A percentile compares a stretch with the other conserved stretches of the same genome.
phyloP scores from a whole-genome alignment of 495 filamentous ascomycete species.

The Penicillium subrubescens region DNA sequence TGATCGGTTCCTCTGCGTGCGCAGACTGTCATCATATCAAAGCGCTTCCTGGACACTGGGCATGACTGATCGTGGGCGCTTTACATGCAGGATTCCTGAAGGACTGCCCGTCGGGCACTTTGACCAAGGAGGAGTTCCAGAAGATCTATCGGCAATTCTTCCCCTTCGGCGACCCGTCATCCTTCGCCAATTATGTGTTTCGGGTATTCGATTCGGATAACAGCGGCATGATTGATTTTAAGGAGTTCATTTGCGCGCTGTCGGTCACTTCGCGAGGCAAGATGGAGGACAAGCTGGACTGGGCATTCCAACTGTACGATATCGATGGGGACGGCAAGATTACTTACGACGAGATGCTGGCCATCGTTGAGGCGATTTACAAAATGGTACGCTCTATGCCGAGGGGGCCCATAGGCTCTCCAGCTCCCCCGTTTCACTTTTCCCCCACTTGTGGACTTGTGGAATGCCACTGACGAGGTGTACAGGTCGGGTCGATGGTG shows the following conservation, averaged over 20 bases:
- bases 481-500: constrained; percentile 95
- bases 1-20: background rate
- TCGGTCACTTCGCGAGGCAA: constrained; percentile 96
- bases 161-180: constrained; percentile 94
- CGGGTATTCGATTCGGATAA: constrained; percentile 98
- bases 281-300: constrained; percentile 99
- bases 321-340: constrained; percentile 99
- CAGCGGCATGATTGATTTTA: constrained; percentile 97
- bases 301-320: constrained; percentile 99
- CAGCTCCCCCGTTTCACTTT: background rate
- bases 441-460: background rate
- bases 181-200: constrained; percentile 98
- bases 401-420: background rate
- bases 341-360: constrained; percentile 97
- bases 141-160: constrained; percentile 99
- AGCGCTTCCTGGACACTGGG: background rate
- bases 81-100: constrained; percentile 81
- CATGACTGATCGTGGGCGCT: background rate
- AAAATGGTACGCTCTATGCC: constrained; percentile 76
- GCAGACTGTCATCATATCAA: background rate
- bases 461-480: background rate
- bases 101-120: constrained; percentile 93
- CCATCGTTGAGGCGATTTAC: constrained; percentile 98
- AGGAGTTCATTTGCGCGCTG: constrained; percentile 98
- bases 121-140: constrained; percentile 98